Conservation (phyloP, 352 stramenopile genomes). For the Phytophthora vignae region DNA sequence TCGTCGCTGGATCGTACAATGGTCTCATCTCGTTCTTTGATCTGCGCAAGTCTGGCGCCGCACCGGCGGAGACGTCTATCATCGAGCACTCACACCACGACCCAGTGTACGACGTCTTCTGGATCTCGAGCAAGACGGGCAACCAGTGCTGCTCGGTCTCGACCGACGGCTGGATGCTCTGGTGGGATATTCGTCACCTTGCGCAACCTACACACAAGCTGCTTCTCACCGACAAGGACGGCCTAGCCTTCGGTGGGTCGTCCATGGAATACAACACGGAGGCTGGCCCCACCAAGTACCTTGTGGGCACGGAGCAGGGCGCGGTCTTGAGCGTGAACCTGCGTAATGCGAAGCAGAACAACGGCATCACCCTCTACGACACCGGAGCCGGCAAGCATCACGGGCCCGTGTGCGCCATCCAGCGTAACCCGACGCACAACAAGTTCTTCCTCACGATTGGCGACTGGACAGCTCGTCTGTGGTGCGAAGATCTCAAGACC, state of each 20-base stretch:
- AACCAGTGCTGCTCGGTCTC: conserved; percentile 97
- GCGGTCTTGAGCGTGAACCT: conserved; percentile 96
- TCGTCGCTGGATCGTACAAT: conserved; percentile 97
- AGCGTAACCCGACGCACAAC: conserved; percentile 97
- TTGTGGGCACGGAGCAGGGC: conserved; percentile 98
- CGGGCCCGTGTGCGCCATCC: conserved; percentile 95
- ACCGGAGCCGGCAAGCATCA: conserved; percentile 95
- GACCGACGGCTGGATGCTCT: conserved; percentile 95
- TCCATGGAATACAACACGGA: conserved; percentile 98
- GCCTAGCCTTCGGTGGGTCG: conserved; percentile 92
- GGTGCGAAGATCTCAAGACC: conserved; percentile 97
- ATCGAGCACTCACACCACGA: conserved; percentile 98
- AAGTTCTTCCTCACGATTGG: conserved; percentile 99
- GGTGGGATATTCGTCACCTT: conserved; percentile 91
- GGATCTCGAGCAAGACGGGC: conserved; percentile 96
- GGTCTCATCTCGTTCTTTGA: conserved; percentile 98
- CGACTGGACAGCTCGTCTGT: conserved; percentile 97
- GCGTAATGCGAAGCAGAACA: conserved; percentile 97
- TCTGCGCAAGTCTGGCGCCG: conserved; percentile 91
- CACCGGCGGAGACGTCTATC: conserved; percentile 92
- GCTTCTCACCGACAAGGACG: conserved; percentile 79
- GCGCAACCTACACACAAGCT: conserved; percentile 86
- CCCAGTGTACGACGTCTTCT: conserved; percentile 97
- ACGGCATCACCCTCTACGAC: conserved; percentile 97
- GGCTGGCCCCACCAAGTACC: conserved; percentile 96